Base-by-base conservation (phyloP, 2,329 filamentous ascomycete genomes). In the Akanthomyces muscarius region DNA sequence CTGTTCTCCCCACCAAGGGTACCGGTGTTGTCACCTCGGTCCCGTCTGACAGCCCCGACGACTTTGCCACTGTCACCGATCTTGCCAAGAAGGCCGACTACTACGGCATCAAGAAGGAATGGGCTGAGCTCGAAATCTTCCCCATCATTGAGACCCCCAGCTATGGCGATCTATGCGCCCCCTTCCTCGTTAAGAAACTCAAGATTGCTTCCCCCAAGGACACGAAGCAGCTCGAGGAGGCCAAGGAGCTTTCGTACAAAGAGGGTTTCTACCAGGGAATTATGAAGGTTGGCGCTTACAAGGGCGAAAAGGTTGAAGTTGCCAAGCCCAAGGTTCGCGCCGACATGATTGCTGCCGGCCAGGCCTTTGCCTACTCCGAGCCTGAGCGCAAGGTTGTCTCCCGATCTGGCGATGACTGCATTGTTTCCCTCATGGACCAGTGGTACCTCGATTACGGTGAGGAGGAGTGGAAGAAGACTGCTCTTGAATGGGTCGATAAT, bases 161-260 rank as follows among this genome's bases (percentile, higher is more conserved):
- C 2, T 97, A 94, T 71, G 92, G 92, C 61, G 89, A 97, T 69
- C 82, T 96, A 64, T 90, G 90, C 55, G 95, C 95, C 0, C 88
- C 90, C 67, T 85, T 87, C 69, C 80, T 99, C 64, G 90, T 96
- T 61, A 91, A 97, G 80, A 87, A 95, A 75, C 83, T 97, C 75
- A 98, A 98, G 83, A 99, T 99, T 73, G 89, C 91, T 67, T 98
- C 94, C 14, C 94, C 95, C 66, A 99, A 99, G 78, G 95, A 99
- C 73, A 85, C 88, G 42, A 95, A 91, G 74, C 77, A 93, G 77
- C 86, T 99, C 53, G 90, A 90, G 52, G 90, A 97, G 75, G 95
- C 95, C 52, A 99, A 99, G 79, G 94, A 98, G 69, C 80, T 96
- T 68, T 93, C 95, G 0, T 99, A 99, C 83, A 97, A 95, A 77